phyloP scores from a whole-genome alignment of 1,284 basidiomycete genomes.

The Apiotrichum domesticum region DNA sequence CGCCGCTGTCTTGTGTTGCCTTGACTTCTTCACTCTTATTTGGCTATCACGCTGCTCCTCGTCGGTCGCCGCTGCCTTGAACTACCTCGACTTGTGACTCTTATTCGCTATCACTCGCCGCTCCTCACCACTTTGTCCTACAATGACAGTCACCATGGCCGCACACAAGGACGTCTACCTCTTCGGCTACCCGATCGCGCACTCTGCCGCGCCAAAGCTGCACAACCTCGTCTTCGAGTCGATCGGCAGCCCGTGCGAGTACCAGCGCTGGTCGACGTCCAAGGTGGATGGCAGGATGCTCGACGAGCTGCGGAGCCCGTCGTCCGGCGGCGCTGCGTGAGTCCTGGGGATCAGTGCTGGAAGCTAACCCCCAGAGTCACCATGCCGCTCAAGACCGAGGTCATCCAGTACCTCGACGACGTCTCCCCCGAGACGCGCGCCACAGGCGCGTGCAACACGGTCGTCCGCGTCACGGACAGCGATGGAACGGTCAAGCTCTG shows the following conservation, averaged over 20 bases:
- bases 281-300: too few species aligned
- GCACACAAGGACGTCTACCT: conserved; percentile 60
- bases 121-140: background rate
- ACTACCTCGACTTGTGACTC: too few species aligned
- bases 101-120: too few species aligned
- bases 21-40: too few species aligned
- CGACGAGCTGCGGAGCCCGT: background rate
- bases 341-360: conserved; percentile 57
- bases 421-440: too few species aligned
- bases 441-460: too few species aligned
- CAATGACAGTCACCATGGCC: conserved; percentile 5
- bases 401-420: conserved; percentile 52
- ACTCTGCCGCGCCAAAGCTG: conserved; percentile 80
- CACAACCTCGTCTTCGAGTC: conserved; percentile 74
- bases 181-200: conserved; percentile 75
- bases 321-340: conserved; percentile 7
- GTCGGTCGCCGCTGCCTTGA: too few species aligned
- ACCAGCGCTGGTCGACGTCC: background rate
- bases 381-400: conserved; percentile 72
- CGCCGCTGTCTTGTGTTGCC: too few species aligned
- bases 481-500: too few species aligned
- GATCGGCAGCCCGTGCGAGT: conserved; percentile 58
- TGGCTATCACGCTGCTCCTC: too few species aligned
- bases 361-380: conserved; percentile 75
- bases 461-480: too few species aligned